Evolutionary conservation across 805 yeast species (phyloP).

Genomic region (Lipomyces chichibuensis): DNA sequence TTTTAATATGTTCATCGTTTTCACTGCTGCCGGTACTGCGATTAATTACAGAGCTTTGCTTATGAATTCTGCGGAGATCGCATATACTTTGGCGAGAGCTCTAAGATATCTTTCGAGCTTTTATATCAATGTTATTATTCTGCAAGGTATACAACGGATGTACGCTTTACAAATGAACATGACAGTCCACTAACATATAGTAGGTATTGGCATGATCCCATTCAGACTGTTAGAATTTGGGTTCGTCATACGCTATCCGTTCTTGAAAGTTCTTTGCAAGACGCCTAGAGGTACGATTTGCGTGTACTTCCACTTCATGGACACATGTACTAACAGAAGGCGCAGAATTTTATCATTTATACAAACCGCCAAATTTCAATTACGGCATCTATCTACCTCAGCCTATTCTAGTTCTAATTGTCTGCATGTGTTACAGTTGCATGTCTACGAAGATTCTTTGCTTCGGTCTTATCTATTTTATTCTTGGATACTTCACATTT

Average conservation of each 20-base stretch:
- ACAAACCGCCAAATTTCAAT: constrained; percentile 88
- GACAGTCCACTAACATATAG: not conserved
- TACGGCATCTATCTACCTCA: constrained; percentile 91
- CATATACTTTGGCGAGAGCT: constrained; percentile 81
- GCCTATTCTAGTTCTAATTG: constrained; percentile 81
- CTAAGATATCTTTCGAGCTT: constrained; percentile 78
- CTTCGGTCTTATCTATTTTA: constrained; percentile 81
- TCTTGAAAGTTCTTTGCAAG: constrained; percentile 63
- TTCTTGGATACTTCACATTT: constrained; percentile 86
- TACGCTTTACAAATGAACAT: not conserved
- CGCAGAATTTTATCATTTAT: constrained; percentile 64
- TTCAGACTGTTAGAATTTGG: constrained; percentile 82
- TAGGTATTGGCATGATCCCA: constrained; percentile 78
- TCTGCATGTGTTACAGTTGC: constrained; percentile 83
- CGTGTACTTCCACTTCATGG: not conserved
- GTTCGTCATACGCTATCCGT: constrained; percentile 71
- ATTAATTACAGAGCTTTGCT: constrained; percentile 76
- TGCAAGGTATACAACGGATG: constrained; percentile 54
- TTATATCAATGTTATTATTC: constrained; percentile 82
- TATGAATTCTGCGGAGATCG: constrained; percentile 87
- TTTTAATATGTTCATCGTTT: constrained; percentile 89
- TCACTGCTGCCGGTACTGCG: constrained; percentile 92
- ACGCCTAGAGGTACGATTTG: constrained; percentile 61
- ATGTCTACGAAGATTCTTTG: constrained; percentile 84
- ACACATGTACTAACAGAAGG: not conserved